These are phyloP conservation scores for Coemansia sp. DNA, from an alignment of 192 early-diverging fungal species.

Conservation along the genomic window DNA sequence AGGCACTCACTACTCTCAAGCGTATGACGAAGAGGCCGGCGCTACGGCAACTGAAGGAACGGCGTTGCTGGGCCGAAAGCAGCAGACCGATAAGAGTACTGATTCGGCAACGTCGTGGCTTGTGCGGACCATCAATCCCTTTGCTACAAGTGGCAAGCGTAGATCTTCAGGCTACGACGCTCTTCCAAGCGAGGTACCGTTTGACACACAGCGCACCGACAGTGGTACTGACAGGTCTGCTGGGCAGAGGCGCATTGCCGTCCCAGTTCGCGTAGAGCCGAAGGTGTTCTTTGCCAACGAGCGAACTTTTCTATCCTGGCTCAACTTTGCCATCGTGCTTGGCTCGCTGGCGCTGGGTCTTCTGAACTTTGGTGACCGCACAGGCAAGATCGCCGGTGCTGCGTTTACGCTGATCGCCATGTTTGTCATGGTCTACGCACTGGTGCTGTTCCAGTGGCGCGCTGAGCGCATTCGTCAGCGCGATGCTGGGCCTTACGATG, in stretches of 20 bases:
- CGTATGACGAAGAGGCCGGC: constrained; percentile 14
- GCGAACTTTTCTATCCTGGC: constrained; percentile 88
- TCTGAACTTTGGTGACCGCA: constrained; percentile 80
- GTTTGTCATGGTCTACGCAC: constrained; percentile 77
- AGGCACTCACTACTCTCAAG: constrained; percentile 28
- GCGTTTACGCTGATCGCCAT: constrained; percentile 74
- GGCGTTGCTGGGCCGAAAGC: constrained; percentile 24
- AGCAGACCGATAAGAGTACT: neutral
- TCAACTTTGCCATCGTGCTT: constrained; percentile 79
- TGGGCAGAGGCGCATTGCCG: constrained; percentile 62
- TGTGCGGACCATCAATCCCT: constrained; percentile 34
- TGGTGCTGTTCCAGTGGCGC: constrained; percentile 75
- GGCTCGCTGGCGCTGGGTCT: constrained; percentile 76
- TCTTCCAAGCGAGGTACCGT: constrained; percentile 17
- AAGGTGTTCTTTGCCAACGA: constrained; percentile 97
- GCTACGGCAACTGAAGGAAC: constrained; percentile 26
- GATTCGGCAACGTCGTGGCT: constrained; percentile 25
- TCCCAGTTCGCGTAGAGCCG: constrained; percentile 78
- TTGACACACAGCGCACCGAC: constrained; percentile 22
- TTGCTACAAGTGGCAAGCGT: constrained; percentile 3
- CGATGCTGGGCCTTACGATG: constrained; percentile 76
- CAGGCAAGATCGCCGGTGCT: constrained; percentile 67
- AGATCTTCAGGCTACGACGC: constrained; percentile 9
- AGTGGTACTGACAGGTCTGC: constrained; percentile 10
- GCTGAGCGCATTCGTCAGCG: constrained; percentile 68